Percentiles rank a stretch among this genome's conserved stretches.
Conservation (phyloP, 2,329 filamentous ascomycete genomes). For the Beauveria medogensis region DNA sequence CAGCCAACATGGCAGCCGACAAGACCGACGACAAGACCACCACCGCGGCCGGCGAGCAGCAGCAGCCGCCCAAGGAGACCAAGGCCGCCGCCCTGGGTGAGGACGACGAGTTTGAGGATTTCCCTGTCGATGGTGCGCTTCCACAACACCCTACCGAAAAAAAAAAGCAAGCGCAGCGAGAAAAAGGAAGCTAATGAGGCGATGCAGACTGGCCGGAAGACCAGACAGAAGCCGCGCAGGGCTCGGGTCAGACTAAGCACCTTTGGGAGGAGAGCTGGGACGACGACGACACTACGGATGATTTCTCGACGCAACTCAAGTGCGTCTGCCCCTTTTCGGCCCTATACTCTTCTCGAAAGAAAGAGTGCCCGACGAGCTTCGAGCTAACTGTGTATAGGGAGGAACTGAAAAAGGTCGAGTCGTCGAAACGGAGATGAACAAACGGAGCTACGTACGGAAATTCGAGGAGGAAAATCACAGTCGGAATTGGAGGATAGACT, state of each 20-base stretch:
- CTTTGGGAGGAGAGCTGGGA: conserved; percentile 99
- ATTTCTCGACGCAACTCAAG: conserved; percentile 93
- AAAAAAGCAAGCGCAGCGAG: not conserved
- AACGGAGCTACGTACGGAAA: not conserved
- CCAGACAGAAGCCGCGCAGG: conserved; percentile 73
- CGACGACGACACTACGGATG: conserved; percentile 93
- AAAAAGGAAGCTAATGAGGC: not conserved
- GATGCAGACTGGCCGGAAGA: conserved; percentile 83
- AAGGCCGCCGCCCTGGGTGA: conserved; percentile 70
- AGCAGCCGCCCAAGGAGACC: conserved; percentile 37
- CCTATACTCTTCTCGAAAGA: too few species aligned
- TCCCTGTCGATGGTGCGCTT: conserved; percentile 79
- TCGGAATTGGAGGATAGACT: not conserved
- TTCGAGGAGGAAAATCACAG: not conserved
- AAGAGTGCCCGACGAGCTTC: not conserved
- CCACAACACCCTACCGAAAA: not conserved
- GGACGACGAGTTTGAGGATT: conserved; percentile 98
- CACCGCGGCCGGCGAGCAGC: conserved; percentile 28
- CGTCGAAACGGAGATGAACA: conserved; percentile 53
- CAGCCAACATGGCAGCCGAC: conserved; percentile 24
- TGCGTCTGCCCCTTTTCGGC: conserved; percentile 34
- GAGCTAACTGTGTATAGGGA: conserved; percentile 46
- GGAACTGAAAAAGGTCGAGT: conserved; percentile 90
- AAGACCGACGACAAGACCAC: conserved; percentile 26
- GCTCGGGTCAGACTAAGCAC: conserved; percentile 61